phyloP scores from a whole-genome alignment of 2,329 filamentous ascomycete species.

The Cladophialophora exuberans region DNA sequence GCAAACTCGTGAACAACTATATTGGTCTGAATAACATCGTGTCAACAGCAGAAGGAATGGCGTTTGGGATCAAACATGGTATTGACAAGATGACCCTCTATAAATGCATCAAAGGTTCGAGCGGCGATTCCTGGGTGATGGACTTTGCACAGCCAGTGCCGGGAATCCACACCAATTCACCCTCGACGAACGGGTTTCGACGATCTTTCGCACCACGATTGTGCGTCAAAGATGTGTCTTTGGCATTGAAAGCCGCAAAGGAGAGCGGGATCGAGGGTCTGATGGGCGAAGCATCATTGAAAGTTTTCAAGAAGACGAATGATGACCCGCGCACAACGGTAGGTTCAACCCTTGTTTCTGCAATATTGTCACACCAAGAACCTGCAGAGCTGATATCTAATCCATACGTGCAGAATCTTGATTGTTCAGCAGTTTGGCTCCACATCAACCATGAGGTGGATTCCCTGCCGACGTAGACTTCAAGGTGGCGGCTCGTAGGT shows the following conservation, averaged over 20 bases:
- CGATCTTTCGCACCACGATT: conserved; percentile 3
- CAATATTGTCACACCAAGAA: neutral
- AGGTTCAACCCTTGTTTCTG: neutral
- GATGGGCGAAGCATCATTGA: conserved; percentile 12
- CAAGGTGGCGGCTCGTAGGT: neutral
- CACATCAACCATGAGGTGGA: conserved; percentile 1
- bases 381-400: neutral
- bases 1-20: conserved; percentile 22
- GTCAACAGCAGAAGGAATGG: conserved; percentile 9
- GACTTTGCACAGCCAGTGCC: conserved; percentile 9
- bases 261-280: conserved; percentile 1
- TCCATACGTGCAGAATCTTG: neutral
- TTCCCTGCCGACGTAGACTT: neutral
- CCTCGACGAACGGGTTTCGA: conserved; percentile 7
- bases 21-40: conserved; percentile 13
- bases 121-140: conserved; percentile 16
- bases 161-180: neutral
- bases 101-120: conserved; percentile 14
- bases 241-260: conserved; percentile 12
- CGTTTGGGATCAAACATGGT: conserved; percentile 13
- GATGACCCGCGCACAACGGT: conserved; percentile 17
- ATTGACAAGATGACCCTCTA: conserved; percentile 12
- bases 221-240: conserved; percentile 6
- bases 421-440: conserved; percentile 7
- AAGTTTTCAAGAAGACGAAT: neutral